Evolutionary conservation across 2,329 filamentous ascomycete species (phyloP).

Genomic region (Xylariaceae sp.): DNA sequence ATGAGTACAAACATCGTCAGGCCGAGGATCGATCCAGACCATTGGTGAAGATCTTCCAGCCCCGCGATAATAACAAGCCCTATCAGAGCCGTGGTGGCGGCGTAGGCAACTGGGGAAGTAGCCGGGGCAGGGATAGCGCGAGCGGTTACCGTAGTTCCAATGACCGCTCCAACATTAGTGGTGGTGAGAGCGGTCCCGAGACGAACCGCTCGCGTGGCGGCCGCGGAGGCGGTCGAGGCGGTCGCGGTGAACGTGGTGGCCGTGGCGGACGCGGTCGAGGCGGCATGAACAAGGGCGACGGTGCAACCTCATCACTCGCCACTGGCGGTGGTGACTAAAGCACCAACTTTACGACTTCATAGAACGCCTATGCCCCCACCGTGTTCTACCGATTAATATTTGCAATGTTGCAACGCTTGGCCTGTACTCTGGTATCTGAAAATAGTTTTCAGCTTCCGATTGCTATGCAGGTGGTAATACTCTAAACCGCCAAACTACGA

Average conservation of each 20-base stretch:
- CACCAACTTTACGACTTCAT: constrained; percentile 13
- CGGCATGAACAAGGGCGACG: constrained; percentile 50
- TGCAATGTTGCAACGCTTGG: constrained; percentile 21
- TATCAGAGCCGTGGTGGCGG: constrained; percentile 54
- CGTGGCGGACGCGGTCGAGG: constrained; percentile 45
- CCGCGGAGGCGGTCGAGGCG: constrained; percentile 51
- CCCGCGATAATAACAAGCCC: constrained; percentile 53
- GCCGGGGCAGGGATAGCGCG: constrained; percentile 54
- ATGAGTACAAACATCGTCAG: constrained; percentile 68
- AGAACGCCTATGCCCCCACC: constrained; percentile 11
- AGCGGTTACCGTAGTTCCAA: constrained; percentile 82
- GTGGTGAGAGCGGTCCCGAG: constrained; percentile 66
- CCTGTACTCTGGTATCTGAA: constrained; percentile 27
- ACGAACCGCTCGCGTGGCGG: constrained; percentile 52
- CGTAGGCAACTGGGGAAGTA: constrained; percentile 62
- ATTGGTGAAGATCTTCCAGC: constrained; percentile 76
- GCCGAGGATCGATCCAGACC: constrained; percentile 72
- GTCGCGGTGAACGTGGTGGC: constrained; percentile 52
- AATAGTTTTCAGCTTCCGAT: constrained; percentile 20
- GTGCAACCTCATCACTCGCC: constrained; percentile 50
- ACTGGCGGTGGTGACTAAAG: constrained; percentile 44
- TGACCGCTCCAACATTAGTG: constrained; percentile 57
- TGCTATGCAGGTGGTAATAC: constrained; percentile 25
- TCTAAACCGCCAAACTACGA: constrained; percentile 26
- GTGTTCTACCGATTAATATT: constrained; percentile 27